Evolutionary conservation across 768 basidiomycete genomes (phyloP), one percentile per base, ranked within the genome.

Genomic region (Kwoniella europaea): DNA sequence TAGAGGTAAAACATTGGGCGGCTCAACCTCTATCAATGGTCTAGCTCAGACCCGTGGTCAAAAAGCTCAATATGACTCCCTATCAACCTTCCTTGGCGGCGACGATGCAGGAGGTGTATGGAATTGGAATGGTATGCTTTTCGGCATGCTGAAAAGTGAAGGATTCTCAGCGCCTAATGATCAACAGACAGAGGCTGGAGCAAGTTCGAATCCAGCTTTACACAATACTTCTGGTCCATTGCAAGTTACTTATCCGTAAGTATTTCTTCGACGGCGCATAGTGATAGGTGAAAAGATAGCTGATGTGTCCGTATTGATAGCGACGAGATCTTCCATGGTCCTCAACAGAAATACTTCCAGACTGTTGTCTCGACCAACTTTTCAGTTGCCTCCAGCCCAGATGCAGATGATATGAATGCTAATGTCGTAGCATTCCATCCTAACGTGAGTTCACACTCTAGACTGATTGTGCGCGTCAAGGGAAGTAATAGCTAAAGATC

Each of bases 351-450:
- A 2, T 84, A 77, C n/a, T 89, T 89, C 76, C 79, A 87, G 55
- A 68, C 85, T 63, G 86, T 88, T 2, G 86, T 88, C 63, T 87
- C 88, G 69, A 84, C 75, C 9, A 87, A 85, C 64, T 74, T 74
- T 55, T 61, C 63, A 7, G 68, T 74, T 29, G 63, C 63, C 2
- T 59, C 72, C 13, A 86, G 69, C 76, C 82, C 83, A 43, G 88
- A 89, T 76, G 74, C 88, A 52, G 89, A 88, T 74, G 88, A 88
- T 35, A 88, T 88, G 0, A 85, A 84, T 15, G 86, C 88, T 7
- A 88, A 88, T 71, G 86, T 86, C 67, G 88, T 89, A 3, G 86
- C 88, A 0, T 86, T 88, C 71, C 88, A 87, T 10, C 88, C 88
- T 4, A 76, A 87, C 20, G 88, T 87, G 44, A 20, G 63, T 63